Base-by-base conservation (phyloP, 495 filamentous ascomycete genomes). In the Cenococcum geophilum region DNA sequence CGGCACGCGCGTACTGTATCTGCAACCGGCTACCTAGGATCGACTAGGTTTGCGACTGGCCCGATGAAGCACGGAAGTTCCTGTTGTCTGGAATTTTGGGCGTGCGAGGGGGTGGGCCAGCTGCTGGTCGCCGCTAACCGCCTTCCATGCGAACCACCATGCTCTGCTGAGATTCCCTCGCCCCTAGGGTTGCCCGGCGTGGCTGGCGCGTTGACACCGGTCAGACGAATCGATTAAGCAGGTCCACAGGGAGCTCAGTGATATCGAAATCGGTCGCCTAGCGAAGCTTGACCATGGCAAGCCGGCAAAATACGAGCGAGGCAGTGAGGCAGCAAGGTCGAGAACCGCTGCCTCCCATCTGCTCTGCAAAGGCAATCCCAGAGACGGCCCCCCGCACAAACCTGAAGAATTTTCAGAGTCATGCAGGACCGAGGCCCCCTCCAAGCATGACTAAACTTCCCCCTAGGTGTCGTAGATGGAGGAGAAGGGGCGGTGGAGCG, bases 401-500 rank as follows among this genome's bases (percentile, higher is more conserved):
- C 2, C 40, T 10, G 40, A 45, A 16, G 25, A 52, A 23, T 52
- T 52, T 23, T 16, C 49, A 25, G 49, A 52, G 49, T 52, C 49
- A 52, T 52, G 49, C 20, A 52, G 18, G 20, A 0, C 49, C 20
- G 49, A 45, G 18, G 40, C 18, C 18, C 14, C 40, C 18, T 18
- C 40, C 12, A 18, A 16, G 14, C 11, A 45, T 16, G 3, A 45
- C 40, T 32, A 32, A 14, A 18, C 40, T 18, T 2, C 12, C 14
- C 40, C 12, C 12, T 14, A 45, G 40, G 18, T 45, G 12, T 14
- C 4, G 40, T 2, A 16, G 40, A 18, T 32, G 49, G 21, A 52
- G 56, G 52, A 27, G 34, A 61, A 47, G 11, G 40, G 55, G 58
- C 58, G 54, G 40, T 14, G 27, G 9, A 43, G 25, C 55, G 45